Conservation (phyloP, 495 filamentous ascomycete species). For the Tuber umbilicatum region DNA sequence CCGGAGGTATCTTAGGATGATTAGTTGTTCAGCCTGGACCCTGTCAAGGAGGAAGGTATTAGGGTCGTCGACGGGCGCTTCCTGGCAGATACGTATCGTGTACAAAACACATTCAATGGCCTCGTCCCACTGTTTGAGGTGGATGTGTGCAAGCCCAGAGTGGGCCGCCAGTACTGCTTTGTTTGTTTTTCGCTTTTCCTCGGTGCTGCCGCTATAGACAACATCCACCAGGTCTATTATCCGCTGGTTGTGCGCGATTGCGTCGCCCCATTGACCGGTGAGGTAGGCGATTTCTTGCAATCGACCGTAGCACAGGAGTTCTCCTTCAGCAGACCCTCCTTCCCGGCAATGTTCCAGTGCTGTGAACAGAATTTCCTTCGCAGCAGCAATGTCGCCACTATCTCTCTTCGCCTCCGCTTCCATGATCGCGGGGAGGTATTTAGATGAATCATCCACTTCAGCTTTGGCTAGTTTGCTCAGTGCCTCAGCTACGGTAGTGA, state of each 20-base stretch:
- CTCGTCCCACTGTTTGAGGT: constrained; percentile 23
- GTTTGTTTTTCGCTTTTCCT: not conserved
- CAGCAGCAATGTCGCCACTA: not conserved
- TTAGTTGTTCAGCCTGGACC: not conserved
- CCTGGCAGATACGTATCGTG: not conserved
- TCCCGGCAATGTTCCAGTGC: not conserved
- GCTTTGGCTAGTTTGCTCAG: not conserved
- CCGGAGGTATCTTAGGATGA: constrained; percentile 2
- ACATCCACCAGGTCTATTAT: not conserved
- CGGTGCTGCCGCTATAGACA: not conserved
- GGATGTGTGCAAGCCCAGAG: constrained; percentile 1
- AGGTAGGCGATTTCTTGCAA: constrained; percentile 3
- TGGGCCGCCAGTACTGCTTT: not conserved
- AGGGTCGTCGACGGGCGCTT: not conserved
- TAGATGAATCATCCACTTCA: not conserved
- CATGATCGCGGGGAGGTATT: not conserved
- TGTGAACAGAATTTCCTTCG: not conserved
- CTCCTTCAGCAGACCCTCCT: not conserved
- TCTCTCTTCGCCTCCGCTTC: not conserved
- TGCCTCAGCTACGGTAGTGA: not conserved
- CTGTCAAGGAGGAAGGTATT: not conserved
- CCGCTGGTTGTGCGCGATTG: not conserved
- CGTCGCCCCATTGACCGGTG: not conserved
- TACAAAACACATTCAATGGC: constrained; percentile 8
- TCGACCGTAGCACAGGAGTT: not conserved